phyloP scores from a whole-genome alignment of 176 grass and related monocot genomes.

The Melocanna baccifera region DNA sequence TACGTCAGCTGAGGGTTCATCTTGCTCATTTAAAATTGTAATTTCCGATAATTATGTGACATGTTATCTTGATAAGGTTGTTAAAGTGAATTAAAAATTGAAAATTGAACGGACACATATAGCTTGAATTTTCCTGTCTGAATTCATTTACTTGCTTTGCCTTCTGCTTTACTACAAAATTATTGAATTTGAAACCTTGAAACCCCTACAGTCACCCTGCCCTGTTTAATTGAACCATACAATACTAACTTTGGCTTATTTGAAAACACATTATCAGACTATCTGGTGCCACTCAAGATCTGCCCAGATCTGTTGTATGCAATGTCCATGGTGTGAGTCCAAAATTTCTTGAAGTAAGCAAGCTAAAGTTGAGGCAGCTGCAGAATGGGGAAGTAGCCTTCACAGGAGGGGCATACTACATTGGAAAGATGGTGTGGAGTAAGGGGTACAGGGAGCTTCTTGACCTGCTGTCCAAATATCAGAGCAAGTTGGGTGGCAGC shows the following conservation, averaged over 20 bases:
- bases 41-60: neutral
- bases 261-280: conserved; percentile 75
- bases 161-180: neutral
- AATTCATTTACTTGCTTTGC: neutral
- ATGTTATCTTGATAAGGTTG: neutral
- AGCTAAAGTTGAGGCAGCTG: conserved; percentile 62
- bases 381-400: conserved; percentile 76
- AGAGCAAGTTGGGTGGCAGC: conserved; percentile 72
- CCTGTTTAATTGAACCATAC: neutral
- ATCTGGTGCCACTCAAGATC: conserved; percentile 86
- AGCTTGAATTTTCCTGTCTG: neutral
- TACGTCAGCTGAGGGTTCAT: neutral
- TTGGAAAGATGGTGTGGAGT: conserved; percentile 98
- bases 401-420: conserved; percentile 78
- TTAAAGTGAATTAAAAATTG: neutral
- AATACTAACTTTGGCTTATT: neutral
- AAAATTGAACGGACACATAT: neutral
- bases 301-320: conserved; percentile 80
- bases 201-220: neutral
- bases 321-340: conserved; percentile 98
- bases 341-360: conserved; percentile 90
- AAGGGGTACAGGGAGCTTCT: conserved; percentile 95
- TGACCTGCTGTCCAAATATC: conserved; percentile 71
- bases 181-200: conserved; percentile 7
- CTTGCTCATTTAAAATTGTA: neutral